Evolutionary conservation across 805 yeast genomes (phyloP).

Genomic region (Saccharomycopsis sp.): DNA sequence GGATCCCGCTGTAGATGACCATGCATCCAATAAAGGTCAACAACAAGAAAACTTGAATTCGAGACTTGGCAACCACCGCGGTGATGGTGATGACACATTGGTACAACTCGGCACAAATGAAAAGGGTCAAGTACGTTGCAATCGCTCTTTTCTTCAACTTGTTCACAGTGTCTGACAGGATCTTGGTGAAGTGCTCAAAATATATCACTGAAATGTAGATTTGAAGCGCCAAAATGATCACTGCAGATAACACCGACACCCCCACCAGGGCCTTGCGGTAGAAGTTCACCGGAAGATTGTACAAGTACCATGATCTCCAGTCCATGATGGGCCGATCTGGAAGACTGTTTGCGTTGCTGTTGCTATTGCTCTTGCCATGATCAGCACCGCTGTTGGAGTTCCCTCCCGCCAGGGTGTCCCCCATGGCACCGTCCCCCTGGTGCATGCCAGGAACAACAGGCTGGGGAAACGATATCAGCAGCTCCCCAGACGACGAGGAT

Average conservation of each 20-base stretch:
- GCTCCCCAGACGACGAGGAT: too few relatives aligned
- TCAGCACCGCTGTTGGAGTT: too few relatives aligned
- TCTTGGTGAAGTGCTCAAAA: conserved; percentile 25
- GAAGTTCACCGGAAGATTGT: conserved; percentile 6
- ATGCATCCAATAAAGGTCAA: conserved; percentile 32
- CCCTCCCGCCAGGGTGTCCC: too few relatives aligned
- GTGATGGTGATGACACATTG: conserved; percentile 30
- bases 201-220: conserved; percentile 31
- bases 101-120: conserved; percentile 34
- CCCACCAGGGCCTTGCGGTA: conserved; percentile 23
- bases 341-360: too few relatives aligned
- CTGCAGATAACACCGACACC: conserved; percentile 30
- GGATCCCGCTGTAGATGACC: conserved; percentile 35
- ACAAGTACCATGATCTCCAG: conserved; percentile 9
- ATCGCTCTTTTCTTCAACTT: conserved; percentile 21
- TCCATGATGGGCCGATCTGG: conserved; percentile 4
- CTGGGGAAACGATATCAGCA: too few relatives aligned
- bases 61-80: conserved; percentile 29
- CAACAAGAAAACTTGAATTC: conserved; percentile 30
- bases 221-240: conserved; percentile 29
- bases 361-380: too few relatives aligned
- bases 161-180: conserved; percentile 16
- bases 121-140: conserved; percentile 29
- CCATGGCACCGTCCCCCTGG: too few relatives aligned
- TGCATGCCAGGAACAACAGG: too few relatives aligned